Conservation (phyloP, 2,329 filamentous ascomycete species). For the Aspergillus japonicus region DNA sequence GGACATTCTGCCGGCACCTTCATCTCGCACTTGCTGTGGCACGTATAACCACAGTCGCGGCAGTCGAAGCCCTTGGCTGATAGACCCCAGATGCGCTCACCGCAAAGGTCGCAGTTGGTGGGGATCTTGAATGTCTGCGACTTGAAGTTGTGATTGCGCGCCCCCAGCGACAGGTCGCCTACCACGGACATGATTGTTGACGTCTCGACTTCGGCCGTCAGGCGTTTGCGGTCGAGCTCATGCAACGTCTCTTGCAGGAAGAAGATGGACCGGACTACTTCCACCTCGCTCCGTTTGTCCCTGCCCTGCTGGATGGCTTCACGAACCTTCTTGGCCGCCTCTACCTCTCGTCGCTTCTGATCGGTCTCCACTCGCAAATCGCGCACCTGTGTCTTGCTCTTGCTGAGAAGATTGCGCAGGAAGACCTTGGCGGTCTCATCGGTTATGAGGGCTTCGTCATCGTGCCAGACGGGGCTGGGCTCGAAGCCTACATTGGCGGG, state of each 20-base stretch:
- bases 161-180: constrained; percentile 87
- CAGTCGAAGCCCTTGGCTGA: constrained; percentile 97
- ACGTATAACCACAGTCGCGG: constrained; percentile 94
- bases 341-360: constrained; percentile 81
- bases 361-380: constrained; percentile 82
- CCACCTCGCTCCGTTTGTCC: constrained; percentile 85
- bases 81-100: constrained; percentile 94
- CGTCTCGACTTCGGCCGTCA: constrained; percentile 90
- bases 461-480: constrained; percentile 94
- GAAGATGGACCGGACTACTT: constrained; percentile 80
- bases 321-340: constrained; percentile 70
- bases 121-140: constrained; percentile 99
- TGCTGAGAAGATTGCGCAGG: constrained; percentile 84
- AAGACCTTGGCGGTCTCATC: constrained; percentile 88
- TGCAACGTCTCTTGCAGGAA: constrained; percentile 80
- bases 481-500: constrained; percentile 84
- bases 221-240: constrained; percentile 74
- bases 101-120: constrained; percentile 95
- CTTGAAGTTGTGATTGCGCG: constrained; percentile 96
- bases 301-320: constrained; percentile 76
- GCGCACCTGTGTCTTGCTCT: constrained; percentile 80
- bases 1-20: constrained; percentile 96
- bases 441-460: constrained; percentile 80
- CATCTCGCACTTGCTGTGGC: constrained; percentile 98
- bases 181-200: constrained; percentile 88